These are phyloP conservation scores for Pyrenula massariospora DNA, from an alignment of 495 filamentous ascomycete species.

Conservation along the genomic window DNA sequence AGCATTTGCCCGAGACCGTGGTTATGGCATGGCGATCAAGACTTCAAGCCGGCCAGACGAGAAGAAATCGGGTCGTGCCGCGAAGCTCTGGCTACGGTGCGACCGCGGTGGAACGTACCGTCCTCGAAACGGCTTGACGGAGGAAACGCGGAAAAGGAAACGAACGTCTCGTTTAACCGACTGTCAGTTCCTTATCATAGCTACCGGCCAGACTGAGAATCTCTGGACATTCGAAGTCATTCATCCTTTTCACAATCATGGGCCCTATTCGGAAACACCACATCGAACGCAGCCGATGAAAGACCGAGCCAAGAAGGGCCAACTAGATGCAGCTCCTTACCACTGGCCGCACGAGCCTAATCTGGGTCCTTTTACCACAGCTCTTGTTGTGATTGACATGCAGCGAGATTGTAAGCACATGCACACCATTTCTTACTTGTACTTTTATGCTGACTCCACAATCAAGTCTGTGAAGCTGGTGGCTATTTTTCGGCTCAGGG, in stretches of 20 bases:
- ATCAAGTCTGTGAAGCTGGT: conserved; percentile 41
- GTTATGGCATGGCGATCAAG: conserved; percentile 37
- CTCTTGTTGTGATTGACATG: conserved; percentile 62
- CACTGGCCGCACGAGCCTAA: conserved; percentile 51
- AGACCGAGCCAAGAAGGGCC: conserved; percentile 33
- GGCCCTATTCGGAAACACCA: conserved; percentile 28
- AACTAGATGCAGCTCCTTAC: conserved; percentile 41
- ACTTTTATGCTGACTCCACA: conserved; percentile 11
- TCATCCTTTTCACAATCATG: conserved; percentile 34
- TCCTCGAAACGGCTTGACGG: conserved; percentile 35
- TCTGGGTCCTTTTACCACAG: conserved; percentile 46
- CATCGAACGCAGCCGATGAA: conserved; percentile 22
- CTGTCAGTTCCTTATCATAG: conserved; percentile 35
- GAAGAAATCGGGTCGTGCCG: conserved; percentile 34
- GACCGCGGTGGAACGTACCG: conserved; percentile 40
- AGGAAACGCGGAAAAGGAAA: conserved; percentile 34
- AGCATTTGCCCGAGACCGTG: conserved; percentile 30
- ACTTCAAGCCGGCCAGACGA: conserved; percentile 35
- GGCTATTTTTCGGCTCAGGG: conserved; percentile 52
- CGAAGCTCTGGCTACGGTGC: conserved; percentile 36
- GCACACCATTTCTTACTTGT: conserved; percentile 1
- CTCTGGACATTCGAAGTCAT: conserved; percentile 34
- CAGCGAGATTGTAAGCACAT: conserved; percentile 52
- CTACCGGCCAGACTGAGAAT: conserved; percentile 27
- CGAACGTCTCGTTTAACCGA: conserved; percentile 35